Evolutionary conservation across 495 filamentous ascomycete species (phyloP).

Genomic region (Acidomyces sp.): DNA sequence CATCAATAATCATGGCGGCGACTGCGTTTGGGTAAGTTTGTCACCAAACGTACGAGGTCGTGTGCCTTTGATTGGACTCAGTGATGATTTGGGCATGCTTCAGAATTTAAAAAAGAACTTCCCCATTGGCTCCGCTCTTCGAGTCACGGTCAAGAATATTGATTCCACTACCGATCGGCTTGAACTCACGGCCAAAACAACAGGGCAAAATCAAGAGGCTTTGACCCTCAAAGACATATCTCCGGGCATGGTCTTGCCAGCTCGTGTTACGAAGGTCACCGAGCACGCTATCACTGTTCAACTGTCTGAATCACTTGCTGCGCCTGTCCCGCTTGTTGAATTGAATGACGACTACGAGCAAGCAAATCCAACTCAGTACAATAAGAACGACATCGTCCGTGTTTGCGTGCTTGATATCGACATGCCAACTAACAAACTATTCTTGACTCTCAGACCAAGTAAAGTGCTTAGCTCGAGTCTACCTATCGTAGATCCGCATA

Average conservation of each 20-base stretch:
- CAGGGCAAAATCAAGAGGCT: conserved; percentile 33
- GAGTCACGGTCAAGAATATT: conserved; percentile 62
- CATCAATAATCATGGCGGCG: conserved; percentile 70
- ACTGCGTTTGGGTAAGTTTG: conserved; percentile 76
- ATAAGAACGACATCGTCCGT: conserved; percentile 72
- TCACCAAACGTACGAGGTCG: conserved; percentile 83
- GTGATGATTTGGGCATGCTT: conserved; percentile 67
- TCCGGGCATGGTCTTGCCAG: conserved; percentile 65
- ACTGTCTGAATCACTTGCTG: conserved; percentile 62
- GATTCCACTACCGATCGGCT: conserved; percentile 59
- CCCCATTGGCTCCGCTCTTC: conserved; percentile 74
- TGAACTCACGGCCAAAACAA: conserved; percentile 60
- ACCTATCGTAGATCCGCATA: conserved; percentile 67
- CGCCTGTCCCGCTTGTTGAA: conserved; percentile 61
- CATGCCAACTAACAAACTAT: conserved; percentile 64
- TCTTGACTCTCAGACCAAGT: conserved; percentile 73
- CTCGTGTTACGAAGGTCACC: conserved; percentile 72
- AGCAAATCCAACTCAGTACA: conserved; percentile 52
- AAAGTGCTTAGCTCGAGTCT: conserved; percentile 76
- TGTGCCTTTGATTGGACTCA: conserved; percentile 65
- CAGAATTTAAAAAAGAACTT: conserved; percentile 68
- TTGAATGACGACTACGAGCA: conserved; percentile 72
- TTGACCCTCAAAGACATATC: conserved; percentile 51
- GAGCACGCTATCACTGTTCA: conserved; percentile 74
- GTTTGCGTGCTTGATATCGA: conserved; percentile 74